These are phyloP conservation scores for Mycena latifolia DNA, from an alignment of 768 basidiomycete genomes.

Conservation along the genomic window DNA sequence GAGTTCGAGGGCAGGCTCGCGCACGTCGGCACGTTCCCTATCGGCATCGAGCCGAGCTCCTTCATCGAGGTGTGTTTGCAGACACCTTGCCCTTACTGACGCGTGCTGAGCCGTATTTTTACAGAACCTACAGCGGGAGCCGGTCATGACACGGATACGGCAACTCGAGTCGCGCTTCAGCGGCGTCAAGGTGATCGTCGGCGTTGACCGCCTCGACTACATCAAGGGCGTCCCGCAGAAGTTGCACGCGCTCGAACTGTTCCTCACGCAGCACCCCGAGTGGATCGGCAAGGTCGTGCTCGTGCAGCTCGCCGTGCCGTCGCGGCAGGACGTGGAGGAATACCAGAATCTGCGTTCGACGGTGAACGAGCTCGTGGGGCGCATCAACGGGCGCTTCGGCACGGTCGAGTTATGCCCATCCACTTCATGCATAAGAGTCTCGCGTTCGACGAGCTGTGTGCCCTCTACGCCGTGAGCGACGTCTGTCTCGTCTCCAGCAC, in stretches of 20 bases:
- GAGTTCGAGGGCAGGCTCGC: slow-evolving; percentile 96
- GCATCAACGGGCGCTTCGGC: slow-evolving; percentile 98
- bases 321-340: slow-evolving; percentile 98
- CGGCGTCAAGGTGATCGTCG: slow-evolving; percentile 97
- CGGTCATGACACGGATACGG: slow-evolving; percentile 84
- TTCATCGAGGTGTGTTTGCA: slow-evolving; percentile 78
- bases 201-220: slow-evolving; percentile 98
- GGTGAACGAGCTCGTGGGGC: slow-evolving; percentile 97
- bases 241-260: slow-evolving; percentile 94
- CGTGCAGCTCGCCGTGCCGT: slow-evolving; percentile 97
- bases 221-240: slow-evolving; percentile 99
- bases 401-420: slow-evolving; percentile 99
- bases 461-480: slow-evolving; percentile 97
- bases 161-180: slow-evolving; percentile 91
- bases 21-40: slow-evolving; percentile 98
- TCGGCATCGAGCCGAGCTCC: slow-evolving; percentile 95
- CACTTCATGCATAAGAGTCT: slow-evolving; percentile 99
- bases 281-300: slow-evolving; percentile 99
- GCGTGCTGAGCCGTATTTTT: neutral
- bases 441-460: slow-evolving; percentile 94
- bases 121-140: slow-evolving; percentile 83
- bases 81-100: neutral
- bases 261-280: slow-evolving; percentile 97
- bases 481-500: slow-evolving; percentile 97
- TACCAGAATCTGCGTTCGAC: slow-evolving; percentile 97